Evolutionary conservation across 306 rosid species (phyloP), one percentile per base, ranked within the genome.

Genomic region (Oxytropis ochrocephala): DNA sequence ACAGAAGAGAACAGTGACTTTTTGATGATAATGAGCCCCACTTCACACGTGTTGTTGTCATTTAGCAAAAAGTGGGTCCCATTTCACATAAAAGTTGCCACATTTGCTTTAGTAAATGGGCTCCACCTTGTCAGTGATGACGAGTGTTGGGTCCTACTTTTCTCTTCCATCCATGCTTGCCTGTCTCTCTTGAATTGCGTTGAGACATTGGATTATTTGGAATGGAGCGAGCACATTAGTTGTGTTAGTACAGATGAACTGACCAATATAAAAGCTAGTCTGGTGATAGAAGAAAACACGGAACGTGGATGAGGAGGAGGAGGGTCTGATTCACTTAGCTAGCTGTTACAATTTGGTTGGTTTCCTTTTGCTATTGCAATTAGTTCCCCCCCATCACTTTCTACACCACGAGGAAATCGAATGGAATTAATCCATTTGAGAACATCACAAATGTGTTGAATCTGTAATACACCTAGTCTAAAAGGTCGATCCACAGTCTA

Each of bases 31-130:
- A 14, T 51, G 75, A 74, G 58, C 81, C 81, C 79, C 81, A 62
- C 75, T 75, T 78, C 81, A 74, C 86, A 77, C 85, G 84, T 78
- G 83, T 75, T 72, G 46, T 52, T 80, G 81, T 69, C 72, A 58
- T 65, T 61, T 53, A 29, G 43, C 17, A 71, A 67, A 70, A 58
- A 42, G 8, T 12, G 61, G 91, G 78, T 42, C 83, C 79, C 73
- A 17, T 5, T 55, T 58, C 21, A 13, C 55, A 54, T 38, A 21
- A 36, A 36, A 53, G 46, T 56, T 51, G 48, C 38, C 67, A 50
- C 73, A 8, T 73, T 72, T 69, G 47, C 36, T 35, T 12, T 53
- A 5, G 18, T 12, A 4, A 57, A 73, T 65, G 79, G 79, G 74
- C 36, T 50, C 65, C 72, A 51, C 49, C 55, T 1, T 36, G 47